Percentiles rank a stretch among this genome's conserved stretches.
Evolutionary conservation across 352 stramenopile genomes (phyloP).

Genomic region (Phytophthora fragariae): DNA sequence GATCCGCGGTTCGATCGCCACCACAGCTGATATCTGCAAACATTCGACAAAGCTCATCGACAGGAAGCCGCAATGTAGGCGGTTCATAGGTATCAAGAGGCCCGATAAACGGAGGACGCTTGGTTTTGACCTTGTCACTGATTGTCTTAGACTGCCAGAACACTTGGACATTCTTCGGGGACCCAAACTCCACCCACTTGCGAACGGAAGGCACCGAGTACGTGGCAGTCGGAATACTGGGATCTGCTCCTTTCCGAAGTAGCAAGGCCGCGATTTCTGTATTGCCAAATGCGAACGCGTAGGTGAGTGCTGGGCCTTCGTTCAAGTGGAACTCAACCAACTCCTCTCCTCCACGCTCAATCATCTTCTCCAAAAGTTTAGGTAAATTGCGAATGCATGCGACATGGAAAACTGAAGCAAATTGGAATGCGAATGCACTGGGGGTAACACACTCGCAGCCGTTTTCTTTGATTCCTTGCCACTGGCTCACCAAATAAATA

Average conservation of each 20-base stretch:
- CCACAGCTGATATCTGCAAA: slow-evolving; percentile 23
- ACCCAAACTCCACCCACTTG: slow-evolving; percentile 73
- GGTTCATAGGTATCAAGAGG: slow-evolving; percentile 41
- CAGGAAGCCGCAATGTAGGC: slow-evolving; percentile 18
- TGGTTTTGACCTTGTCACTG: neutral
- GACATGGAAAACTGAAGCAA: slow-evolving; percentile 66
- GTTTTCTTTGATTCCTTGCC: slow-evolving; percentile 58
- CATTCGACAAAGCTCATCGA: slow-evolving; percentile 33
- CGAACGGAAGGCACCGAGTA: slow-evolving; percentile 62
- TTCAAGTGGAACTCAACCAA: slow-evolving; percentile 71
- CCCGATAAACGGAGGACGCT: slow-evolving; percentile 33
- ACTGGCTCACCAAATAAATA: slow-evolving; percentile 60
- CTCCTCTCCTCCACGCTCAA: slow-evolving; percentile 58
- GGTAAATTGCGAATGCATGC: slow-evolving; percentile 64
- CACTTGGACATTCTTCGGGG: slow-evolving; percentile 39
- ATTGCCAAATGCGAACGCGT: slow-evolving; percentile 73
- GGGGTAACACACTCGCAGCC: slow-evolving; percentile 33
- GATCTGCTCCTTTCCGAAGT: slow-evolving; percentile 52
- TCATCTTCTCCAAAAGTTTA: slow-evolving; percentile 57
- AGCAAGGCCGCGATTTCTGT: slow-evolving; percentile 43
- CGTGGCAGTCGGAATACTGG: slow-evolving; percentile 54
- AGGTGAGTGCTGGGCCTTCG: slow-evolving; percentile 62
- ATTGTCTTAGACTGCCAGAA: slow-evolving; percentile 18
- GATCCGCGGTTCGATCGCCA: neutral
- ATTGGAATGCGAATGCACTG: slow-evolving; percentile 73